Conservation (phyloP, 768 basidiomycete genomes). For the Tylopilus balloui region DNA sequence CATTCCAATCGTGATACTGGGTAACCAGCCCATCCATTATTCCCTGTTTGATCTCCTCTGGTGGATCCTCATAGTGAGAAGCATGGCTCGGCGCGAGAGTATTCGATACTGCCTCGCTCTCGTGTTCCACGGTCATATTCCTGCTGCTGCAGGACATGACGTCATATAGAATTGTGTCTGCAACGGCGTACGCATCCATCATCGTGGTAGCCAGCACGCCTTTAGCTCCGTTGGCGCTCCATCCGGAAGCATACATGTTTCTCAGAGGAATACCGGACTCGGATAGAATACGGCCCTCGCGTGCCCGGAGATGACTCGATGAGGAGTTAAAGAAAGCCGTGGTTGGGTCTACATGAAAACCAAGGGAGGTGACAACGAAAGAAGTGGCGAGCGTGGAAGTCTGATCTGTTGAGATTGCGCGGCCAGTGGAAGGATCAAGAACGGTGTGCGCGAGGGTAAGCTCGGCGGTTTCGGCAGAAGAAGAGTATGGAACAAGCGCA, state of each 20-base stretch:
- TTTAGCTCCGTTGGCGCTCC: slow-evolving; percentile 87
- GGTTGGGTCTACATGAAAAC: slow-evolving; percentile 70
- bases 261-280: slow-evolving; percentile 37
- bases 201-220: slow-evolving; percentile 92
- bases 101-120: background rate
- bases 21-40: slow-evolving; percentile 44
- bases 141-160: slow-evolving; percentile 24
- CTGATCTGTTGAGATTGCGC: slow-evolving; percentile 53
- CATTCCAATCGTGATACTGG: slow-evolving; percentile 71
- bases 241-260: slow-evolving; percentile 87
- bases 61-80: slow-evolving; percentile 43
- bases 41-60: slow-evolving; percentile 44
- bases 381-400: slow-evolving; percentile 55
- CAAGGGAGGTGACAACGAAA: slow-evolving; percentile 83
- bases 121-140: slow-evolving; percentile 17
- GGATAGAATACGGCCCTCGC: slow-evolving; percentile 46
- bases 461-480: slow-evolving; percentile 27
- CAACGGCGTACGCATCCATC: slow-evolving; percentile 83
- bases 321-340: slow-evolving; percentile 55
- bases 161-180: slow-evolving; percentile 67
- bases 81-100: slow-evolving; percentile 32
- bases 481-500: slow-evolving; percentile 33
- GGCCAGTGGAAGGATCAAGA: slow-evolving; percentile 45
- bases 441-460: slow-evolving; percentile 60
- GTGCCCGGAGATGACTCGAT: slow-evolving; percentile 52